Percentiles rank a stretch among this genome's conserved stretches.
phyloP scores from a whole-genome alignment of 1,284 basidiomycete species.

The Cystobasidium sp. region DNA sequence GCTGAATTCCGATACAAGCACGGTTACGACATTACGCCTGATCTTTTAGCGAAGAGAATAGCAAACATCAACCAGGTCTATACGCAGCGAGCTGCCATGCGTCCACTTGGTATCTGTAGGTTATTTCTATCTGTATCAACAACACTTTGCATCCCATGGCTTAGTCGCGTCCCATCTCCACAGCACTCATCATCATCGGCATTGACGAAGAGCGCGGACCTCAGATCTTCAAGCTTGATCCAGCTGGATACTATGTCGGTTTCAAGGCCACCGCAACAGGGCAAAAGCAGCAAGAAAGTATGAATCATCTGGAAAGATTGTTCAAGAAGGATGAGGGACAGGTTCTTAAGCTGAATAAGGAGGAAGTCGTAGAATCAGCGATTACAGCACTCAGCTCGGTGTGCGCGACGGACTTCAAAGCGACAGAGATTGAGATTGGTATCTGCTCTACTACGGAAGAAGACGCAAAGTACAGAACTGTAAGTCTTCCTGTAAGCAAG shows the following conservation, averaged over 20 bases:
- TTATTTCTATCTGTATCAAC: neutral
- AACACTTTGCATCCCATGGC: neutral
- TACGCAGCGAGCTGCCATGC: constrained; percentile 96
- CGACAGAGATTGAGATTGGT: constrained; percentile 63
- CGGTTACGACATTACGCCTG: constrained; percentile 96
- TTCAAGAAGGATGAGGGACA: constrained; percentile 79
- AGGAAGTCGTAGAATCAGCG: constrained; percentile 69
- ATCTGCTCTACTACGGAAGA: constrained; percentile 52
- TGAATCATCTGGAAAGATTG: constrained; percentile 95
- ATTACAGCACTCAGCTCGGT: constrained; percentile 93
- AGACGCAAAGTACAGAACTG: constrained; percentile 51
- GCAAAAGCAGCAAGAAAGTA: constrained; percentile 97
- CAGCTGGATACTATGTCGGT: constrained; percentile 97
- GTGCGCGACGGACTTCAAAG: constrained; percentile 92
- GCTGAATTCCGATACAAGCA: constrained; percentile 95
- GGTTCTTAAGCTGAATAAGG: constrained; percentile 36
- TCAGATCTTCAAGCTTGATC: constrained; percentile 97
- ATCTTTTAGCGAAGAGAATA: constrained; percentile 87
- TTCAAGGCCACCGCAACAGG: constrained; percentile 96
- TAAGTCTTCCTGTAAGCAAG: constrained; percentile 42
- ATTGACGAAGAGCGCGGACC: constrained; percentile 82
- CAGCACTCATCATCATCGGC: constrained; percentile 96
- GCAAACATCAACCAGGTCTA: constrained; percentile 99
- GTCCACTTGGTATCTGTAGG: constrained; percentile 89
- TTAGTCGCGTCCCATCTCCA: neutral